phyloP scores from a whole-genome alignment of 345 rosid genomes.

The Kandelia obovata region DNA sequence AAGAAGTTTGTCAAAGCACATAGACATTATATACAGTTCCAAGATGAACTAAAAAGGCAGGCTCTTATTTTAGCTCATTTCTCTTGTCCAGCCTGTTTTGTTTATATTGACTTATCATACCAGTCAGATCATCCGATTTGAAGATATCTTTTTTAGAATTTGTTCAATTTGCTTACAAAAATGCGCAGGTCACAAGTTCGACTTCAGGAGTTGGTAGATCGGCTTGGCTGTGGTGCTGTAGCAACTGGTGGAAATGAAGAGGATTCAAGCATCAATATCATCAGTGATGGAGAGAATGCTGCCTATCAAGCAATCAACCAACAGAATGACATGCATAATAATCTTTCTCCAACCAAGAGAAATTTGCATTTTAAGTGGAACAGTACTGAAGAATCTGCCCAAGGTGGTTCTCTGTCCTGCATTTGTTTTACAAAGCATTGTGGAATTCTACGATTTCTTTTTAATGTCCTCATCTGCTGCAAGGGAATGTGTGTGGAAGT shows the following conservation, averaged over 20 bases:
- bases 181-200: constrained; percentile 66
- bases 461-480: not conserved
- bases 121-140: constrained; percentile 4
- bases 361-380: constrained; percentile 31
- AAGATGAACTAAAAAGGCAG: constrained; percentile 77
- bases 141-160: not conserved
- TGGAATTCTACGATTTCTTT: not conserved
- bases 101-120: not conserved
- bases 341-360: constrained; percentile 41
- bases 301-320: constrained; percentile 32
- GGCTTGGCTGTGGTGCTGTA: constrained; percentile 50
- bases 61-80: constrained; percentile 12
- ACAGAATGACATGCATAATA: constrained; percentile 35
- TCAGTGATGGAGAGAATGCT: constrained; percentile 60
- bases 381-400: constrained; percentile 33
- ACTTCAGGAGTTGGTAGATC: constrained; percentile 64
- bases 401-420: constrained; percentile 35
- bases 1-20: constrained; percentile 74
- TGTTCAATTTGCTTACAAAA: constrained; percentile 13
- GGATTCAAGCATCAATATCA: constrained; percentile 54
- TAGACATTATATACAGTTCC: constrained; percentile 50
- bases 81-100: not conserved
- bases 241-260: constrained; percentile 52
- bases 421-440: not conserved
- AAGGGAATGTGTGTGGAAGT: not conserved